Base-by-base conservation (phyloP, 768 basidiomycete species). In the Calocybe cyanea region DNA sequence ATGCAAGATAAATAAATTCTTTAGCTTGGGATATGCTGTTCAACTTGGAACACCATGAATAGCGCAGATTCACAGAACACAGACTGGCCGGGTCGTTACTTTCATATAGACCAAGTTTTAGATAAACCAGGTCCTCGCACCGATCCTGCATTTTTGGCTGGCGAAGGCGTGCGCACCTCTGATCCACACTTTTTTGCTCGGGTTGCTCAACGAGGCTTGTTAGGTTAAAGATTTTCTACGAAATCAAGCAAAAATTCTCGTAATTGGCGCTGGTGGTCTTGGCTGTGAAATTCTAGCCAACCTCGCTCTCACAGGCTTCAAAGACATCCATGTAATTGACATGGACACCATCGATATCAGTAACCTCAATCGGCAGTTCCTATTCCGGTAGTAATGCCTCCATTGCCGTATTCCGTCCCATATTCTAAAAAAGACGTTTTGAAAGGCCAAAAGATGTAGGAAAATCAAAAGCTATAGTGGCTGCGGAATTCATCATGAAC, bases 341-440 rank as follows among this genome's bases (percentile, higher is more conserved):
- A 98, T 99, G 94, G 95, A 99, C 73, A 97, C 95, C 13, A 99
- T 98, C 63, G 95, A 99, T 68, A 89, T 99, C 60, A 97, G 93
- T 60, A 99, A 99, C 66, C 76, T 99, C 54, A 99, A 99, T 65
- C 80, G 96, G 40, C 96, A 99, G 67, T 99, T 99, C 64, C 73
- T 99, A 18, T 99, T 99, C 72, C 80, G 96, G 95, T 92, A 54
- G 41, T 69, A 61, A 45, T 21, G 28, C 15, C 17, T 43, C 14
- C 43, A 19, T 18, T 14, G 2, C 28, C 28, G 25, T 36, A 30
- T 38, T 2, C 23, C 45, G 10, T 14, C 51, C 21, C 31, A 32
- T 45, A 21, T 36, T 31, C 46, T 45, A 24, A 41, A 28, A 41
- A 31, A 6, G 25, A 21, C 44, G 17, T 15, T 28, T 24, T 24